Base-by-base conservation (phyloP, 805 yeast species). In the Ogataea allantospora region DNA sequence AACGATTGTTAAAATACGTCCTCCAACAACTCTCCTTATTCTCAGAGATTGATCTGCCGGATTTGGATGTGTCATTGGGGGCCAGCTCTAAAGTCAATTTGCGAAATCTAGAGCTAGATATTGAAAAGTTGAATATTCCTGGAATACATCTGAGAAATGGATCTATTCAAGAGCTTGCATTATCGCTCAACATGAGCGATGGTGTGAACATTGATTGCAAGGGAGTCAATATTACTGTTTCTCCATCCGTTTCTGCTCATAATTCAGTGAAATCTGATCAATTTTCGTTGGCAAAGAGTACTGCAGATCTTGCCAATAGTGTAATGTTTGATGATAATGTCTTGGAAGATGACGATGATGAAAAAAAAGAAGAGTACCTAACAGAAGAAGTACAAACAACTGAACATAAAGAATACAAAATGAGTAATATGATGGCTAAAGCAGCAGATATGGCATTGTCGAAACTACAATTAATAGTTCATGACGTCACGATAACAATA, bases 1-100 rank as follows among this genome's bases (percentile, higher is more conserved):
- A 85, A 62, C 69, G 95, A 50, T 73, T 88, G 25, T 73, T 89
- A 28, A 77, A 84, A 28, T 88, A 87, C 59, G 77, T 88, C 4
- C 71, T 89, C 17, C 86, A 84, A 56, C 91, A 87, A 60, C 74
- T 88, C 29, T 78, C 89, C 11, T 63, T 89, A 27, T 86, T 89
- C 54, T 83, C 95, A 1, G 57, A 54, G 36, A 74, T 88, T 15
- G 95, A 88, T 58, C 67, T 88, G 13, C 83, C 88, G 13, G 83
- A 88, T 54, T 59, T 89, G 36, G 93, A 88, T 53, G 88, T 89
- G 0, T 80, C 95, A 5, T 63, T 86, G 14, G 85, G 86, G 1
- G 66, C 80, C 4, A 71, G 68, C 38, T 62, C 65, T 29, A 47
- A 66, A 58, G 72, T 71, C 58, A 68, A 66, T 41, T 70, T 75